Base-by-base conservation (phyloP, 2,329 filamentous ascomycete species). In the Bipolaris bicolor region DNA sequence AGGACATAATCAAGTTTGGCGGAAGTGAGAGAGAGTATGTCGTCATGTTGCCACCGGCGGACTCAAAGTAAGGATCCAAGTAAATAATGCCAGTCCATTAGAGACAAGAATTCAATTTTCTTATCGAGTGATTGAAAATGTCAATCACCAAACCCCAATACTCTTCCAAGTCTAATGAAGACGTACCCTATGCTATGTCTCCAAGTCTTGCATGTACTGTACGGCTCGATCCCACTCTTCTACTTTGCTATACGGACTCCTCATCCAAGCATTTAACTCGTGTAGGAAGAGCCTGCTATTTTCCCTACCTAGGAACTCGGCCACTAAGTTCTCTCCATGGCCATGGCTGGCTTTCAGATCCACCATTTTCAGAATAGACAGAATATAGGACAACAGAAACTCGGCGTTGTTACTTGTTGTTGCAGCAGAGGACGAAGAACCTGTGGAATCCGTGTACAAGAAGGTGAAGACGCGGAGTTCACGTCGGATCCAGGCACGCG, bases 11-110 rank as follows among this genome's bases (percentile, higher is more conserved):
- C 56, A 87, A 87, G 71, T 96, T 99, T 78, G 95, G 93, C 9
- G 84, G 90, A 58, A 97, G 92, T 73, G 90, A 90, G 57, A 86
- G 92, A 68, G 95, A 99, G 78, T 99, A 98, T 76, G 92, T 99
- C n/a, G 77, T 98, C 58, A 95, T 98, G 91, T 83, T 97, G 57
- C 84, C 86, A 29, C 73, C 73, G 18, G 63, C 65, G 5, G 73
- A 74, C 15, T 34, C 45, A 3, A 46, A 55, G 18, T 50, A 54
- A 34, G 20, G n/a, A 6, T 43, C 40, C 13, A 43, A n/a, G 40
- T 9, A 46, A 13, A 31, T 20, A 46, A 20, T 46, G 16, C 6
- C 7, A 20, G 16, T 18, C 29, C 26, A 22, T 29, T 10, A 7
- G 16, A 20, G 43, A 22, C 29, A 46, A 16, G 9, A 46, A 13